Evolutionary conservation across 2,329 filamentous ascomycete genomes (phyloP).

Genomic region (Fusarium napiforme): DNA sequence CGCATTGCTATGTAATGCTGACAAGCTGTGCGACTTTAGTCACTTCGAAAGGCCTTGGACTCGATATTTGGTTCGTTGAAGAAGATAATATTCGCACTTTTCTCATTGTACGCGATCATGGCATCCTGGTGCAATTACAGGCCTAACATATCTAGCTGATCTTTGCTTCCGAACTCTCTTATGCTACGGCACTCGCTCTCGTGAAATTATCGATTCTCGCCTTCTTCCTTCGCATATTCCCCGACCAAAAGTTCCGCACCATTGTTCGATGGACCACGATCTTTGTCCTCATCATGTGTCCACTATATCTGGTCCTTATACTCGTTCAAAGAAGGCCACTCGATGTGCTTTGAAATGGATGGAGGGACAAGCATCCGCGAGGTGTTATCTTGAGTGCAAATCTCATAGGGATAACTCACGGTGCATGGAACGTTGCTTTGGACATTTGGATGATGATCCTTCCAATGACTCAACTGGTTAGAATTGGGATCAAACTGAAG

Average conservation of each 20-base stretch:
- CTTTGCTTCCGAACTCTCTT: not conserved
- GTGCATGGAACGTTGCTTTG: not conserved
- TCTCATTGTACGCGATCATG: not conserved
- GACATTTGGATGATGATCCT: conserved; percentile 19
- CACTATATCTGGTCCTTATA: not conserved
- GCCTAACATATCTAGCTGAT: not conserved
- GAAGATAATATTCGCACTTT: not conserved
- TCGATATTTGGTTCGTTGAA: not conserved
- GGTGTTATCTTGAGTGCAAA: not conserved
- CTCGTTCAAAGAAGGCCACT: not conserved
- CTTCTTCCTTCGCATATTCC: conserved; percentile 19
- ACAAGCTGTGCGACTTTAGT: not conserved
- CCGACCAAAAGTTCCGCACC: not conserved
- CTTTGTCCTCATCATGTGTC: accelerated
- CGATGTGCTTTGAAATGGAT: not conserved
- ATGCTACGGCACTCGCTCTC: not conserved
- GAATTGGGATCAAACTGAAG: not conserved
- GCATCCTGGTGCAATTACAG: accelerated
- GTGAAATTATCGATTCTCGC: not conserved
- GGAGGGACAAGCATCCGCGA: not conserved
- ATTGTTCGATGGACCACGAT: not conserved
- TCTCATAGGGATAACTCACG: not conserved
- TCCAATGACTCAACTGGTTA: not conserved
- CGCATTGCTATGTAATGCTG: accelerated
- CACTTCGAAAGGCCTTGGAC: not conserved